Percentiles rank a stretch among this genome's conserved stretches.
Conservation (phyloP, 495 filamentous ascomycete genomes). For the Glutinoglossum americanum region DNA sequence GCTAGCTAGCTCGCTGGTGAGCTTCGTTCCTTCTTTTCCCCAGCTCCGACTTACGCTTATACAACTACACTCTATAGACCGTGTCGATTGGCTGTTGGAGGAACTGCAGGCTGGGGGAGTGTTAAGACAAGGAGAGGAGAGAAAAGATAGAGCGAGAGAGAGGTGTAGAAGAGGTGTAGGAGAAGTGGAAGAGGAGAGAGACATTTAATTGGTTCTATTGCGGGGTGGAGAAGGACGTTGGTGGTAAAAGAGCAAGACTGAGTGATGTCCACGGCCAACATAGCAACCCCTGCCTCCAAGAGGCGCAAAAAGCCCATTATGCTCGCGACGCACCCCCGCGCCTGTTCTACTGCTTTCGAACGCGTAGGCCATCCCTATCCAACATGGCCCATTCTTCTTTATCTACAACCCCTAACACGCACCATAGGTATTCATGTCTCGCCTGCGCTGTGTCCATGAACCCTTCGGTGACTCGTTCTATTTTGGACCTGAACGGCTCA, state of each 20-base stretch:
- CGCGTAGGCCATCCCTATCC: slow-evolving; percentile 32
- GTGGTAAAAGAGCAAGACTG: background rate
- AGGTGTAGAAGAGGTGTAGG: no score
- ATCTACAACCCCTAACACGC: background rate
- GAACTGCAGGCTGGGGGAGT: no score
- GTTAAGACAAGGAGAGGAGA: no score
- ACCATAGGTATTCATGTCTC: slow-evolving; percentile 72
- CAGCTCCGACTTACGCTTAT: no score
- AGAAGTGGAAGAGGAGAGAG: no score
- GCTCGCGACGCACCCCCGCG: slow-evolving; percentile 76
- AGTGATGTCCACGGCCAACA: background rate
- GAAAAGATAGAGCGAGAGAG: no score
- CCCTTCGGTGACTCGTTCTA: slow-evolving; percentile 96
- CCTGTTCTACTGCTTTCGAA: slow-evolving; percentile 92
- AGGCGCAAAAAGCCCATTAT: slow-evolving; percentile 51
- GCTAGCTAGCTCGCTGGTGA: no score
- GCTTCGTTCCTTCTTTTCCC: no score
- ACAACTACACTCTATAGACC: no score
- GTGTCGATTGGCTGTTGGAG: background rate
- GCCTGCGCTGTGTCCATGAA: slow-evolving; percentile 74
- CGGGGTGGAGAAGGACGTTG: no score
- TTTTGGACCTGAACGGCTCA: slow-evolving; percentile 73
- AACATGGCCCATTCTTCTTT: background rate
- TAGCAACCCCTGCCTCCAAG: background rate
- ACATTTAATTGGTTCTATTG: no score